phyloP scores from a whole-genome alignment of 2,329 filamentous ascomycete species.

The Capronia coronata region DNA sequence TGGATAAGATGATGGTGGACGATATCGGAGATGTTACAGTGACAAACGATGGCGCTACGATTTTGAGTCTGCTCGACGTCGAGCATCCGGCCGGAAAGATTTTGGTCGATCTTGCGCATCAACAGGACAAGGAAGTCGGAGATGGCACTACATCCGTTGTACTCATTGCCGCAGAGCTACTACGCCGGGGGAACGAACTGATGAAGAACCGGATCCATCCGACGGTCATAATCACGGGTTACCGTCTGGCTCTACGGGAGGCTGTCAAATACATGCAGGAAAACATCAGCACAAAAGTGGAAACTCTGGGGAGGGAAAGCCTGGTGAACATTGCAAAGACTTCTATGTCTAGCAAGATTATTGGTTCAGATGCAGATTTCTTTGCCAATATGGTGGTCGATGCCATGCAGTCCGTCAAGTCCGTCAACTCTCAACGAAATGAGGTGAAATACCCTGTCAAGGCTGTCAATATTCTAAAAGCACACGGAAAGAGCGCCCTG shows the following conservation, averaged over 20 bases:
- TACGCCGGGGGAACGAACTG: conserved; percentile 89
- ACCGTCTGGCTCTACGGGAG: conserved; percentile 88
- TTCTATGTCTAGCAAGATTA: conserved; percentile 99
- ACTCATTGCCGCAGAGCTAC: conserved; percentile 89
- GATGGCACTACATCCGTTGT: conserved; percentile 98
- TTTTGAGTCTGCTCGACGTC: conserved; percentile 88
- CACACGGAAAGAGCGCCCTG: conserved; percentile 83
- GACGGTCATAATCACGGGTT: conserved; percentile 97
- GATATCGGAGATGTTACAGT: conserved; percentile 99
- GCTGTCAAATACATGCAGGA: conserved; percentile 99
- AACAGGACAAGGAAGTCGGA: conserved; percentile 98
- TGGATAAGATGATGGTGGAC: conserved; percentile 99
- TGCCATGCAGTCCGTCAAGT: conserved; percentile 90
- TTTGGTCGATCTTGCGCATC: conserved; percentile 90
- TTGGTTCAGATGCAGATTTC: conserved; percentile 91
- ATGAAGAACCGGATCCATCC: conserved; percentile 99
- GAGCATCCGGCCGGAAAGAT: conserved; percentile 99
- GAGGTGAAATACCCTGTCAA: conserved; percentile 98
- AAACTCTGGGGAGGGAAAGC: conserved; percentile 81
- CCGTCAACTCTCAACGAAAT: conserved; percentile 71
- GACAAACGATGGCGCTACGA: conserved; percentile 97
- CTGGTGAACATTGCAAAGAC: conserved; percentile 95
- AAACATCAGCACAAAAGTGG: conserved; percentile 93
- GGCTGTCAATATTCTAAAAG: conserved; percentile 97
- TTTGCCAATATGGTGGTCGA: conserved; percentile 97